A percentile compares a stretch with the other conserved stretches of the same genome.
Evolutionary conservation across 2,329 filamentous ascomycete genomes (phyloP).

Genomic region (Neospermospora avenae): DNA sequence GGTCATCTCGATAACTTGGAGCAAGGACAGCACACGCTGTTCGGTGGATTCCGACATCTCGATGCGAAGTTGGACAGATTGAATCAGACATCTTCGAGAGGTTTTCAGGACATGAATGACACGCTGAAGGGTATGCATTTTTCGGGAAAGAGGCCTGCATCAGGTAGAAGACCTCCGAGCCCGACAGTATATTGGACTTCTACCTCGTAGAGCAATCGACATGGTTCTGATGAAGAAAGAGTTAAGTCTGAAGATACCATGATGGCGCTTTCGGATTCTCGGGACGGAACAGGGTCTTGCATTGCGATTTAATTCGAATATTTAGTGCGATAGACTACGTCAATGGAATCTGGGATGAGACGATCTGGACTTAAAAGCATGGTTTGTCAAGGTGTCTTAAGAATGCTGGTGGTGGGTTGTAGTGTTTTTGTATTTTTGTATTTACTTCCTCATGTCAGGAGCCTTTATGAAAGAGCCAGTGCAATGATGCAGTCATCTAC

Average conservation of each 20-base stretch:
- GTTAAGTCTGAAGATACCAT: no score
- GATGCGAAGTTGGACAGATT: not conserved
- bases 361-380: no score
- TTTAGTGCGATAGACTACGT: no score
- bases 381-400: not conserved
- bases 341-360: no score
- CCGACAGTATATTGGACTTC: not conserved
- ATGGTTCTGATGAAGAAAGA: no score
- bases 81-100: not conserved
- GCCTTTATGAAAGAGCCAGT: conserved; percentile 4
- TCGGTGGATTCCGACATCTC: not conserved
- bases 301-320: no score
- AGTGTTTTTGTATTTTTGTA: conserved; percentile 11
- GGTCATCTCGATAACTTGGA: not conserved
- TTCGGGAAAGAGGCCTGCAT: not conserved
- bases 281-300: no score
- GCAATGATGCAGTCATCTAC: conserved; percentile 9
- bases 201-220: no score
- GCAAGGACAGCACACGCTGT: not conserved
- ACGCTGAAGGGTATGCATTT: not conserved
- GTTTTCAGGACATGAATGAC: not conserved
- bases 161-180: not conserved
- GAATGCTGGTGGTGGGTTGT: conserved; percentile 2
- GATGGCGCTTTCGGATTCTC: no score
- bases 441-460: conserved; percentile 5